Evolutionary conservation across 495 filamentous ascomycete species (phyloP), one percentile per base, ranked within the genome.

Genomic region (Xylona heveae): DNA sequence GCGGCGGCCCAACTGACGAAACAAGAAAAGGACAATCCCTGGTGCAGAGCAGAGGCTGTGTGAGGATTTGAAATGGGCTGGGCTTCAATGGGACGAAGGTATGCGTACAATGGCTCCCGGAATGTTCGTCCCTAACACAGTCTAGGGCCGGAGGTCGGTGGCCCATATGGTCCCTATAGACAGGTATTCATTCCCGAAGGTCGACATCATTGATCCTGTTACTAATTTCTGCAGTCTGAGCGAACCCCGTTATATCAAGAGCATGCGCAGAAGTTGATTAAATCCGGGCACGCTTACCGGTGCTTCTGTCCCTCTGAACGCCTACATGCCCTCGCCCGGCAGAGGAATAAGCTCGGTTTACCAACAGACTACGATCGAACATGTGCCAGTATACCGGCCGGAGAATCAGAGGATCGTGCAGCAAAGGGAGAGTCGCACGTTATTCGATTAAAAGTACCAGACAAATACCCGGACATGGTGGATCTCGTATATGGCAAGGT

Each of bases 41-140:
- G 79, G 68, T 39, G 81, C 90, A 3, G 82, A 92, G 50, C 46
- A 71, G 38, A 63, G 66, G 37, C 51, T 97, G 2, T 74, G 66
- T 42, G 56, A 74, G 29, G 84, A 93, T 51, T 47, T 97, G 28
- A 55, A 64, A 52, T 95, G 88, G 88, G 76, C 79, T 15, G 83
- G 88, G 1, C 54, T 95, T 19, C 59, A 74, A 30, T 95, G 85
- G 84, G 84, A 95, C 54, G 90, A 97, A 68, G 88, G 82, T 71
- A 46, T 12, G 31, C 6, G 17, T 30, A 7, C 14, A 19, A 32
- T 5, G 16, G 17, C 12, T 13, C 5, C 13, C 7, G 6, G 6
- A 14, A 12, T 25, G 33, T 33, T 33, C 18, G 7, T 42, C 12
- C 18, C 24, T 33, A 31, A 38, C 31, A 9, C 7, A 21, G 20